These are phyloP conservation scores for Hondaea fermentalgiana DNA, from an alignment of 108 stramenopile species.

Conservation along the genomic window DNA sequence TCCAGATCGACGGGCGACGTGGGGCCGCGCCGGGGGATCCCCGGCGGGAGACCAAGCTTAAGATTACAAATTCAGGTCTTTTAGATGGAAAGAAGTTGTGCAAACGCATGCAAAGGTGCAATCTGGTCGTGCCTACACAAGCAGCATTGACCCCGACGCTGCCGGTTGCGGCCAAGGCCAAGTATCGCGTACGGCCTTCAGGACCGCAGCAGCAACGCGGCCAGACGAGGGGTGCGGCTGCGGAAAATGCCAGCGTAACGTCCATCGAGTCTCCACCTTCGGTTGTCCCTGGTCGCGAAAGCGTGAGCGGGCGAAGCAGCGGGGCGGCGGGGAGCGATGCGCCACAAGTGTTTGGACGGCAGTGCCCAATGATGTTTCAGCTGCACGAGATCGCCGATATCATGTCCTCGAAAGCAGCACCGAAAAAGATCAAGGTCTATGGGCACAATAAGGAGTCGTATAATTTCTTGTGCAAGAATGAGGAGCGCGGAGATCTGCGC, in stretches of 20 bases:
- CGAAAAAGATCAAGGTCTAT: slow-evolving; percentile 70
- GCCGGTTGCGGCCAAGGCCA: background rate
- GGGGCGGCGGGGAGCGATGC: background rate
- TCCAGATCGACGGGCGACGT: background rate
- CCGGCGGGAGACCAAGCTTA: background rate
- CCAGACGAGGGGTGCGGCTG: too few relatives aligned
- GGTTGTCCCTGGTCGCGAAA: background rate
- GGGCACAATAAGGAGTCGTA: slow-evolving; percentile 55
- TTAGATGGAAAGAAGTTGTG: background rate
- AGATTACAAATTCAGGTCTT: background rate
- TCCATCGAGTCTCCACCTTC: too few relatives aligned
- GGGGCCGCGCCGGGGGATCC: background rate
- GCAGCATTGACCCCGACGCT: background rate
- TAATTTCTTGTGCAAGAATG: slow-evolving; percentile 93
- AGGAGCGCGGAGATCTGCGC: slow-evolving; percentile 89
- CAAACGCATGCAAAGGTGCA: background rate
- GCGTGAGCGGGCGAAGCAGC: background rate
- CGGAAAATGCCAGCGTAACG: too few relatives aligned
- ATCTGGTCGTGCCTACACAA: background rate
- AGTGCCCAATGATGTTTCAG: slow-evolving; percentile 43
- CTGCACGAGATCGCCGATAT: slow-evolving; percentile 56
- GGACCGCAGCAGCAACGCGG: background rate
- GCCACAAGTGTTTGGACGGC: background rate
- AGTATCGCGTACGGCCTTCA: background rate
- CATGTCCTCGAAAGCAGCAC: slow-evolving; percentile 87